Evolutionary conservation across 1,139 yeast genomes (phyloP), one percentile per base, ranked within the genome.

Genomic region (Pichia norvegensis): DNA sequence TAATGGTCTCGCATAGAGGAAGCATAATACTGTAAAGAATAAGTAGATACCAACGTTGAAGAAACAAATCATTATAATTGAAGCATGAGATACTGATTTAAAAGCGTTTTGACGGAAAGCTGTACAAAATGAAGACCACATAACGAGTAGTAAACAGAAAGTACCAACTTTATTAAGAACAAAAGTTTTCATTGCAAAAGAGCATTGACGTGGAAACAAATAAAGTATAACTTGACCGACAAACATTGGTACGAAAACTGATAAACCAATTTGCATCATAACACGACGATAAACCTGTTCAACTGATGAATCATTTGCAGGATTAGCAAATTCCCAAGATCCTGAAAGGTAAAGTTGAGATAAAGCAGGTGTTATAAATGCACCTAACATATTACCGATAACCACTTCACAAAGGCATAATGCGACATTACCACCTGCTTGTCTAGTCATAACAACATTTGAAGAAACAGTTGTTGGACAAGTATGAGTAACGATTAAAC

Each of bases 391-490:
- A 59, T 88, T 87, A 2, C 95, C 96, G 39, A 87, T 73, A 48
- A 86, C 79, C 20, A 87, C 95, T 60, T 86, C 95, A 63, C 94
- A 82, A 14, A 86, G 68, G 21, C 95, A 82, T 46, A 87, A 67
- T 23, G 85, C 67, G 52, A 79, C 90, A 62, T 86, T 85, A 7
- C 95, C 95, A 55, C 81, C 80, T 4, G 65, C 64, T 43, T 58
- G 55, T 40, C 58, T 47, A n/a, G 97, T 87, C 95, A 87, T 86
- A 25, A 87, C 90, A 41, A 87, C 95, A 61, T 87, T 87, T 3
- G 87, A 47, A 77, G 92, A 79, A 19, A 87, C 95, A 0, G 96
- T 87, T 14, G 96, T 88, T 36, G 96, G 96, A 62, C 95, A 85
- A 5, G 92, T 76, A 41, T 85, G 85, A 2, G 95, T 84, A 40